Evolutionary conservation across 2,329 filamentous ascomycete genomes (phyloP), one percentile per base, ranked within the genome.

Genomic region (Epichloe brachyelytri): DNA sequence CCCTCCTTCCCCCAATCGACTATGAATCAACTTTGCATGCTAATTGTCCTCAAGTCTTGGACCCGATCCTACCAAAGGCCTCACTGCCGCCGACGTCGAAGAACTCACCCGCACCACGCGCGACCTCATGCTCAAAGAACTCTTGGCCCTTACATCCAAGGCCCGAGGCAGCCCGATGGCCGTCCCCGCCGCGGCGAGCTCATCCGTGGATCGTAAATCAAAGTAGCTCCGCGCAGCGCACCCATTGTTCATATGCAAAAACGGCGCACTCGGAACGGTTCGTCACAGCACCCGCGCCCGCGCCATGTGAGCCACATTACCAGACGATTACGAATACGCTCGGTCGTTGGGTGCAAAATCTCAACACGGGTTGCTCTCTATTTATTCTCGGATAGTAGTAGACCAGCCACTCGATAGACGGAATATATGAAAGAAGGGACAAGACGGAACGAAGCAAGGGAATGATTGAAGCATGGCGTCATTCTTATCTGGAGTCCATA

Each of bases 51-150:
- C 4, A 56, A 87, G 87, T 95, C 20, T 73, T 95, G 49, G 80
- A 86, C 60, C 87, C 89, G 2, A 89, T 96, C 55, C 80, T 46
- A 96, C 89, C 11, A 76, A 79, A 56, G 80, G 80, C 49, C 75
- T 94, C 56, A 86, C 79, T 17, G 54, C 84, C 22, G 81, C 82
- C 49, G 88, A 95, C 64, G 87, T 95, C 49, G 85, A 93, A 58
- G 77, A 79, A 53, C 71, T 95, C 43, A 77, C 83, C 48, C 73
- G 75, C 51, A 76, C 76, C 50, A 87, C 84, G 2, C 78, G 83
- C 51, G 83, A 88, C 19, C 67, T 81, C 48, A 95, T 95, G 88
- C 75, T 90, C 55, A 75, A 77, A 57, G 84, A 84, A 61, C 69
- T 84, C 41, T 56, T 79, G 17, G 60, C 63, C 34, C 67, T 84